Evolutionary conservation across 2,329 filamentous ascomycete species (phyloP), one percentile per base, ranked within the genome.

Genomic region (Scytalidium sp.): DNA sequence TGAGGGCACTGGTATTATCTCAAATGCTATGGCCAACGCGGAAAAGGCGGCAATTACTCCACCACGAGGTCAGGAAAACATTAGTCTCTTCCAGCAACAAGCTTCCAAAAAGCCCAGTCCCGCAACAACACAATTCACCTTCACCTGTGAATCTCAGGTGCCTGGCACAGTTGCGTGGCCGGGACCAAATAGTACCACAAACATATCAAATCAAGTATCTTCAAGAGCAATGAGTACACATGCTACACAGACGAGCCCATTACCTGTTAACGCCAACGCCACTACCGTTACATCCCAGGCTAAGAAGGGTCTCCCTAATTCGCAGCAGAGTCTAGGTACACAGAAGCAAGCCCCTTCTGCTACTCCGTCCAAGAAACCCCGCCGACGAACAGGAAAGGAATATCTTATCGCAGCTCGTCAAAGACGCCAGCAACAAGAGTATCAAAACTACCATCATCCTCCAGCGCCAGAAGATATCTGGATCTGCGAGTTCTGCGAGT

Each of bases 401-500:
- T 88, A 94, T 56, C 75, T 81, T 1, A 71, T 83, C 53, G 90
- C 91, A 50, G 92, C 90, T 21, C 83, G 84, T 20, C 83, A 90
- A 56, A 87, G 94, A 6, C 86, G 87, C 51, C 80, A 88, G 43
- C 80, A 89, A 62, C 88, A 94, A 53, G 81, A 88, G 60, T 86
- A 88, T 56, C 79, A 82, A 50, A 95, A 94, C 66, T 83, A 82
- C 54, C 84, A 88, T 60, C 85, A 88, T 61, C 87, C 88, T 1
- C 87, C 88, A 0, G 73, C 70, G 17, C 66, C 73, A 2, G 87
- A 90, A 56, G 89, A 96, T 53, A 80, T 91, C 45, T 97, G 92
- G 89, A 91, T 97, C 43, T 99, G 94, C 70, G 90, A 97, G 63
- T 97, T 97, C 66, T 99, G 94, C 74, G 94, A 99, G 68, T 99